These are phyloP conservation scores for Pisolithus marmoratus DNA, from an alignment of 768 basidiomycete species.

Conservation along the genomic window DNA sequence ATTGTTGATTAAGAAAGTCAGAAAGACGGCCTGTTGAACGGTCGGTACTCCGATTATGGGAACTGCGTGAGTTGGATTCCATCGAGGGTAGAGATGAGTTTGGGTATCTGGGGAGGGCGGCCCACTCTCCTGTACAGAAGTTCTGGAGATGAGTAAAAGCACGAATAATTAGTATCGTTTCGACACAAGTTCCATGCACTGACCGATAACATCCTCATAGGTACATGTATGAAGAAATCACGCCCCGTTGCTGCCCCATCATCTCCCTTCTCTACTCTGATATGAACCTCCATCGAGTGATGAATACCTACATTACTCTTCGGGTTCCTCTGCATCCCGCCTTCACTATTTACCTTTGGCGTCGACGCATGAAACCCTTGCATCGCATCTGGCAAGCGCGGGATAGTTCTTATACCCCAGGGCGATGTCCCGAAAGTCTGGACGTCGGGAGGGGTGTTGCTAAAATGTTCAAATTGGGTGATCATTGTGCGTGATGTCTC, in stretches of 20 bases:
- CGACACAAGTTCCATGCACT: conserved; percentile 19
- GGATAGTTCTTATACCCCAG: conserved; percentile 69
- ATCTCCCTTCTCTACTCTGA: conserved; percentile 80
- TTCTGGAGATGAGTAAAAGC: conserved; percentile 40
- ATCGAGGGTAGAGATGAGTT: background rate
- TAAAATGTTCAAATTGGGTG: conserved; percentile 47
- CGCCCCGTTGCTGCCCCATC: conserved; percentile 48
- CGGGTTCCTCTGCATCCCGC: conserved; percentile 16
- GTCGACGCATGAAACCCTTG: conserved; percentile 34
- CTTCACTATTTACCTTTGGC: background rate
- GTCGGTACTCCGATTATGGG: background rate
- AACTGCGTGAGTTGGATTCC: background rate
- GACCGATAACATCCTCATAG: conserved; percentile 83
- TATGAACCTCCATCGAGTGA: conserved; percentile 75
- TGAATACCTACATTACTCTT: conserved; percentile 67
- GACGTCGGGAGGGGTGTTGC: conserved; percentile 56
- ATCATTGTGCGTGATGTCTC: conserved; percentile 62
- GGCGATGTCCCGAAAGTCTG: conserved; percentile 66
- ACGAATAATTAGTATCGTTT: background rate
- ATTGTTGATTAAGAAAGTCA: background rate
- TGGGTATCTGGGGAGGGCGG: conserved; percentile 39
- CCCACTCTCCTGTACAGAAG: conserved; percentile 77
- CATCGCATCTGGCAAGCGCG: conserved; percentile 59
- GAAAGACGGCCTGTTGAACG: background rate
- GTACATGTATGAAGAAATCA: conserved; percentile 82